Conservation (phyloP, 192 early-diverging fungal species). For the Linnemannia elongata region DNA sequence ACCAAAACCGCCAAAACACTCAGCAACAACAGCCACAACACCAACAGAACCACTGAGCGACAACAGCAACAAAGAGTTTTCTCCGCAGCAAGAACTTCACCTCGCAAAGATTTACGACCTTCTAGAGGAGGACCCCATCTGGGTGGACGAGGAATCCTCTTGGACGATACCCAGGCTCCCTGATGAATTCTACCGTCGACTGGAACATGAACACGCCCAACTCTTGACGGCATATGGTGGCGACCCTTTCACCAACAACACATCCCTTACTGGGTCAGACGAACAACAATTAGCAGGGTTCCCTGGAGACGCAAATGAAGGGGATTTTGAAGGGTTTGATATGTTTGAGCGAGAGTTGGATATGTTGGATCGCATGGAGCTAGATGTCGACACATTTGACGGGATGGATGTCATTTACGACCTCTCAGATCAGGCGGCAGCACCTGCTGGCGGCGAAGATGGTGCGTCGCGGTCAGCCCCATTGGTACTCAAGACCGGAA, state of each 20-base stretch:
- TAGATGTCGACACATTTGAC: slow-evolving; percentile 10
- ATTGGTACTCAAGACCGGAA: slow-evolving; percentile 8
- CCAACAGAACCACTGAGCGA: background rate
- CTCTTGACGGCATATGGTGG: background rate
- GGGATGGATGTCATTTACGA: slow-evolving; percentile 4
- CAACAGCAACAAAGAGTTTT: background rate
- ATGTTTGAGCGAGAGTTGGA: slow-evolving; percentile 20
- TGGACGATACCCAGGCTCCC: background rate
- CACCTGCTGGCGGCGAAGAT: background rate
- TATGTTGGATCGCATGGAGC: background rate
- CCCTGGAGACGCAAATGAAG: background rate
- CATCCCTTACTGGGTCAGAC: background rate
- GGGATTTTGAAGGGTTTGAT: background rate
- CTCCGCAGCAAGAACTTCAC: background rate
- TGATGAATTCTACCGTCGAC: background rate
- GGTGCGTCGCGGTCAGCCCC: background rate
- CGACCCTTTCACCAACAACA: background rate
- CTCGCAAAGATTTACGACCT: background rate
- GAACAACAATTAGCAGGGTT: background rate
- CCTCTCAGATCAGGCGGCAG: background rate
- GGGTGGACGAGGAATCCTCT: background rate
- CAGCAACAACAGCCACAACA: background rate
- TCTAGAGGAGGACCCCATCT: background rate
- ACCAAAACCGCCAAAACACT: background rate
- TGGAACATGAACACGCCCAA: background rate